Evolutionary conservation across 192 early-diverging fungal genomes (phyloP).

Genomic region (Chytriomyces confervae): DNA sequence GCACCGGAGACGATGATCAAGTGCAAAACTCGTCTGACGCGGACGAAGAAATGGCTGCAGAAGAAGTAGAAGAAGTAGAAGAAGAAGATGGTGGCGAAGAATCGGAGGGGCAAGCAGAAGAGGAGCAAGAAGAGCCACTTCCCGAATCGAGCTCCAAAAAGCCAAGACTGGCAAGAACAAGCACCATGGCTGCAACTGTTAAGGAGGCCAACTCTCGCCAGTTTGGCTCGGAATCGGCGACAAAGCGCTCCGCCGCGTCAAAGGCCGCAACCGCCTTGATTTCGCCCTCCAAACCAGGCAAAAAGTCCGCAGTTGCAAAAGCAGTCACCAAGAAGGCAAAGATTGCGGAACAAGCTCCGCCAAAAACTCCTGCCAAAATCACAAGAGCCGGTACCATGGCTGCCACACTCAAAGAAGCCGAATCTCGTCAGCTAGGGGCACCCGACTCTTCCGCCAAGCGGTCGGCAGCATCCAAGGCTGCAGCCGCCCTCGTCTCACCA

Average conservation of each 20-base stretch:
- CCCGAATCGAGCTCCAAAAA: background rate
- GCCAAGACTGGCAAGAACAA: background rate
- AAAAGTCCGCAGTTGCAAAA: background rate
- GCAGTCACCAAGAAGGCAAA: too few species aligned
- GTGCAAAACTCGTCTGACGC: background rate
- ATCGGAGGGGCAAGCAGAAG: background rate
- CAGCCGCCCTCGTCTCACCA: conserved; percentile 1
- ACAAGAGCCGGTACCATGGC: conserved; percentile 23
- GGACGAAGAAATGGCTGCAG: background rate
- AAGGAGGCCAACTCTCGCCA: conserved; percentile 15
- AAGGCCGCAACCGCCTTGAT: background rate
- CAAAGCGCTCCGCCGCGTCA: background rate
- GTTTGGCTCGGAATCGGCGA: background rate
- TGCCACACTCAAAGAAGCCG: conserved; percentile 19
- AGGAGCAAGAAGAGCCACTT: conserved; percentile 2
- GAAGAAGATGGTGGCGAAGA: conserved; percentile 4
- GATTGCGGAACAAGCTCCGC: too few species aligned
- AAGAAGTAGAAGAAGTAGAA: conserved; percentile 5
- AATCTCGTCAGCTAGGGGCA: background rate
- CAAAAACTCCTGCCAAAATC: background rate
- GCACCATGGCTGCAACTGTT: conserved; percentile 19
- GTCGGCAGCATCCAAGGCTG: background rate
- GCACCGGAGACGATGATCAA: background rate
- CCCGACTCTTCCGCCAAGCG: background rate
- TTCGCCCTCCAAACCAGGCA: background rate